phyloP scores from a whole-genome alignment of 768 basidiomycete species.

The Rhodotorula toruloides region DNA sequence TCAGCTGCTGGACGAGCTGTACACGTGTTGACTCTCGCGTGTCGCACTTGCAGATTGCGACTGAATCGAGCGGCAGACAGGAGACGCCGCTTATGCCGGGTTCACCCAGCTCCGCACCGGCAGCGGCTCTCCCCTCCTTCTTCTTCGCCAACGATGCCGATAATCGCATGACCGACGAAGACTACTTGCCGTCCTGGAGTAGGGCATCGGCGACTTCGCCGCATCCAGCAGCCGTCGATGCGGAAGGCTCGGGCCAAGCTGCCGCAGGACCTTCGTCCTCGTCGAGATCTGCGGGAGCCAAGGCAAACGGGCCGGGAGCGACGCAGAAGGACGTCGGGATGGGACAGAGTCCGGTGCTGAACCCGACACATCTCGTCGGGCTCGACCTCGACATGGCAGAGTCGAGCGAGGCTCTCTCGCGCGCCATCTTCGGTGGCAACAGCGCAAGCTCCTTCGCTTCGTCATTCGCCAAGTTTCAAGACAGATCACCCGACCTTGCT shows the following conservation, averaged over 20 bases:
- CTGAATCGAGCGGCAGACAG: too few species aligned
- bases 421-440: background rate
- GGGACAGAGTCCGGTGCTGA: constrained; percentile 10
- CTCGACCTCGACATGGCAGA: background rate
- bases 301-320: background rate
- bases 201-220: background rate
- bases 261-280: background rate
- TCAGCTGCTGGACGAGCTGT: too few species aligned
- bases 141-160: background rate
- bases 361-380: background rate
- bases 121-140: constrained; percentile 5
- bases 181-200: constrained; percentile 28
- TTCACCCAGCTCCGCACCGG: background rate
- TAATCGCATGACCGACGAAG: background rate
- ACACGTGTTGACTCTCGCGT: too few species aligned
- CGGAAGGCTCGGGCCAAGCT: background rate
- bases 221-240: background rate
- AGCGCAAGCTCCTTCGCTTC: background rate
- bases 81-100: constrained; percentile 12
- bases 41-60: too few species aligned
- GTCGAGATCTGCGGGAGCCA: background rate
- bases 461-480: constrained; percentile 6
- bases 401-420: too few species aligned
- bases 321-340: constrained; percentile 15
- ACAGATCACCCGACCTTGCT: background rate